A percentile compares a stretch with the other conserved stretches of the same genome.
phyloP scores from a whole-genome alignment of 73 alveolate species.

The Blepharisma stoltei region DNA sequence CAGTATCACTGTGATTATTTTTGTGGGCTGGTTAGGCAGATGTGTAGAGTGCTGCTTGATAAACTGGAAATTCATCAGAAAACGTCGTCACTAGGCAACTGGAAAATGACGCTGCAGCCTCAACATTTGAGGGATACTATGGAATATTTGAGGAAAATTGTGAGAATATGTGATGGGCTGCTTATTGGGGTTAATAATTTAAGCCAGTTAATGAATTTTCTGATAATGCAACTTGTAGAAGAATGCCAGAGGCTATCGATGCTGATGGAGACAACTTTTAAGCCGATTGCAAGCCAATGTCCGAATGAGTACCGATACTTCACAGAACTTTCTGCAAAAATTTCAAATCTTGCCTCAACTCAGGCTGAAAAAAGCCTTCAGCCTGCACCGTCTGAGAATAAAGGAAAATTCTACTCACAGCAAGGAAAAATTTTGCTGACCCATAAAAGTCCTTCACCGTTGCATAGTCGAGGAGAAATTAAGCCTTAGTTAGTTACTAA shows the following conservation, averaged over 20 bases:
- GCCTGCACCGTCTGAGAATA: too few relatives aligned
- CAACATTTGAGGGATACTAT: not conserved
- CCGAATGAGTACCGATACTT: too few relatives aligned
- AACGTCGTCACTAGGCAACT: not conserved
- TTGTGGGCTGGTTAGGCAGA: not conserved
- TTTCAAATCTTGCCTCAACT: too few relatives aligned
- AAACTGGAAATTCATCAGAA: constrained; percentile 3
- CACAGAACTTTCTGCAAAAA: too few relatives aligned
- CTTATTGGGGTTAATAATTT: not conserved
- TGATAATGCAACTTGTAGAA: constrained; percentile 25
- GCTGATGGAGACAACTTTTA: not conserved
- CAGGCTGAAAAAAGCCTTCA: too few relatives aligned
- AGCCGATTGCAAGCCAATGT: too few relatives aligned
- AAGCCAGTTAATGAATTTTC: not conserved
- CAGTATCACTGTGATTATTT: not conserved
- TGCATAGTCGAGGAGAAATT: too few relatives aligned
- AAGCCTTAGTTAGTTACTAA: too few relatives aligned
- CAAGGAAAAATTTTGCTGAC: too few relatives aligned
- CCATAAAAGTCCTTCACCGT: too few relatives aligned
- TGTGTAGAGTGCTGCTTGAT: not conserved
- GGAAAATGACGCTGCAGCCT: not conserved
- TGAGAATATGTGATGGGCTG: constrained; percentile 21
- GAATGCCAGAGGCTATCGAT: constrained; percentile 9
- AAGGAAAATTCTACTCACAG: too few relatives aligned
- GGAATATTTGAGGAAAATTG: not conserved